Percentiles rank a stretch among this genome's conserved stretches.
These are phyloP conservation scores for Venturia effusa DNA, from an alignment of 2,329 filamentous ascomycete species.

Conservation along the genomic window DNA sequence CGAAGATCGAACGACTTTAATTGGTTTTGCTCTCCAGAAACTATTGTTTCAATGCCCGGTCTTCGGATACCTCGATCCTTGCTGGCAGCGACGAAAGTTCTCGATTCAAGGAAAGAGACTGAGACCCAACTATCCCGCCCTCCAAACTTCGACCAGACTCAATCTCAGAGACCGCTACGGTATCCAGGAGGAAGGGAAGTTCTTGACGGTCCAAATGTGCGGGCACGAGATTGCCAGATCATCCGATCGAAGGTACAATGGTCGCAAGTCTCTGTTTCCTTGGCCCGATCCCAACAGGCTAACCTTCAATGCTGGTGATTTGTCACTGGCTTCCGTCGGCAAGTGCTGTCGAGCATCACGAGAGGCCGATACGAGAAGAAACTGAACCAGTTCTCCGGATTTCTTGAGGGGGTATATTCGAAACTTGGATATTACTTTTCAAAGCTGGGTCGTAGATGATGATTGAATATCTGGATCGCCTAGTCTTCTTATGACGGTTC, in stretches of 20 bases:
- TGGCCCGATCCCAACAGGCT: neutral
- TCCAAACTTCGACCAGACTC: neutral
- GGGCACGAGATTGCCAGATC: conserved; percentile 5
- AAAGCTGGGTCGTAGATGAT: neutral
- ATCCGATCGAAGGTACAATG: conserved; percentile 7
- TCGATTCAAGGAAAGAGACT: neutral
- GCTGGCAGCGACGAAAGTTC: neutral
- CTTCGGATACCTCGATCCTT: neutral
- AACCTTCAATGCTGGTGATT: neutral
- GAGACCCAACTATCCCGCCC: neutral
- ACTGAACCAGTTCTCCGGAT: neutral
- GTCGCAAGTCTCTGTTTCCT: neutral
- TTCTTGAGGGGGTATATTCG: neutral
- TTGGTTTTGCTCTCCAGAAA: neutral
- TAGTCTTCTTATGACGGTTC: conserved; percentile 2
- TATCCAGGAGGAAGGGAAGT: neutral
- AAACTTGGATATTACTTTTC: conserved; percentile 1
- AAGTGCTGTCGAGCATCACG: neutral
- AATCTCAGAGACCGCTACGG: neutral
- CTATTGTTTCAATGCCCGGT: conserved; percentile 2
- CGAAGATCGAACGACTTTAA: neutral
- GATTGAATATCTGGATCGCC: neutral
- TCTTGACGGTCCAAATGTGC: neutral
- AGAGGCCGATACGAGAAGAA: neutral
- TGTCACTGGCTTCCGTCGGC: neutral